Evolutionary conservation across 2,329 filamentous ascomycete species (phyloP), one percentile per base, ranked within the genome.

Genomic region (Colletotrichum noveboracense): DNA sequence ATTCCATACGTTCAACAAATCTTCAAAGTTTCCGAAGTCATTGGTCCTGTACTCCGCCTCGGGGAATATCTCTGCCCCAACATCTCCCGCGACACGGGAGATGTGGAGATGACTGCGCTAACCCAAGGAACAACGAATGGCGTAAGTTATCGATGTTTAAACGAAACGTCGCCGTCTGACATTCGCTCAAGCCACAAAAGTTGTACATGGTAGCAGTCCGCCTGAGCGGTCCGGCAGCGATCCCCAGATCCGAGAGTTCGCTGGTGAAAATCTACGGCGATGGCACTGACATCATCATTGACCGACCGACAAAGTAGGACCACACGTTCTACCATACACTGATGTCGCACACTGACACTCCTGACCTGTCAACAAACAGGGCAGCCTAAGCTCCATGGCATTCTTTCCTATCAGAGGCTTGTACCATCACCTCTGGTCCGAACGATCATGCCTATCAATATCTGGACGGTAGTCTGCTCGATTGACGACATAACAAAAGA

Each of bases 121-220:
- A 43, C 36, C 16, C 36, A 18, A 43, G 8, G 36, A 43, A 10
- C 36, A 43, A 6, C 16, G 36, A 10, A 6, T 18, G 16, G 5
- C 36, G 36, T 9, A 6, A 9, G 36, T 2, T 43, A 3, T 0
- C 16, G 0, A 18, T 43, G 16, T 16, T 43, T n/a, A 0, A 6
- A 43, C 36, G 0, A 3, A 6, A 43, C 36, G 36, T 43, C 16
- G 8, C 2, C 2, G 36, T 43, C 36, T n/a, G 36, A 43, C 36
- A 43, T 16, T 3, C 36, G 16, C 16, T 18, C 36, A 10, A 18
- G 16, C 36, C 1, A 8, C 8, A 6, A 18, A n/a, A 1, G 36
- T 43, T 43, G 36, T 43, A 43, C 36, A 43, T 3, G 36, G 36
- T 10, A 43, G 36, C 36, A 18, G 16, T 43, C 16, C 36, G 16